Conservation (phyloP, 108 stramenopile genomes). For the Chaetoceros muelleri region DNA sequence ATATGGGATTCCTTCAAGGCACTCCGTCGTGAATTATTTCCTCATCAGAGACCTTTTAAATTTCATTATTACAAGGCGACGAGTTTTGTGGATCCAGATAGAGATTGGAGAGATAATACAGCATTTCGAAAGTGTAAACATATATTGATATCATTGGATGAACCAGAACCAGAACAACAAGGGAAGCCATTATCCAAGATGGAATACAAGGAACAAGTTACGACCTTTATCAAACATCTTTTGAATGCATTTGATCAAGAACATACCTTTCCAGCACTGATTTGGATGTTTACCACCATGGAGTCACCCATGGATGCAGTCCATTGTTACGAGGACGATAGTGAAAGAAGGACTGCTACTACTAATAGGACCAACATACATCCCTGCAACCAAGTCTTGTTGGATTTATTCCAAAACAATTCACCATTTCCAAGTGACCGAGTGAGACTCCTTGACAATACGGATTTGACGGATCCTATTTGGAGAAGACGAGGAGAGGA, state of each 20-base stretch:
- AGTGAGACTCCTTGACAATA: slow-evolving; percentile 30
- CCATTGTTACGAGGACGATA: slow-evolving; percentile 14
- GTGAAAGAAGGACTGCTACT: not conserved
- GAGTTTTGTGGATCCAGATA: slow-evolving; percentile 21
- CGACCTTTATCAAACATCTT: slow-evolving; percentile 27
- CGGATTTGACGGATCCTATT: slow-evolving; percentile 26
- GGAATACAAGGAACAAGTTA: slow-evolving; percentile 24
- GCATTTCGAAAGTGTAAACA: slow-evolving; percentile 47
- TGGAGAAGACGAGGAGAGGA: too few relatives aligned
- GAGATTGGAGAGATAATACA: slow-evolving; percentile 14
- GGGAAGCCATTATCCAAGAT: slow-evolving; percentile 3
- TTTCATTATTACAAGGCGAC: slow-evolving; percentile 24
- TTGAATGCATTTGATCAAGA: slow-evolving; percentile 29
- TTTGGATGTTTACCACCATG: slow-evolving; percentile 27
- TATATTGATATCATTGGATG: slow-evolving; percentile 25
- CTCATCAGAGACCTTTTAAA: slow-evolving; percentile 39
- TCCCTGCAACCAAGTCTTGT: slow-evolving; percentile 31
- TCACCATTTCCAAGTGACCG: slow-evolving; percentile 22
- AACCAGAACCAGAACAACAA: slow-evolving; percentile 8
- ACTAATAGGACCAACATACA: slow-evolving; percentile 17
- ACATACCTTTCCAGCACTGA: slow-evolving; percentile 25
- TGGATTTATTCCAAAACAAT: slow-evolving; percentile 16
- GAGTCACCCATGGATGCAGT: slow-evolving; percentile 17
- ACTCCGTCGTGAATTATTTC: slow-evolving; percentile 9
- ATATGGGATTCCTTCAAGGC: slow-evolving; percentile 17